Percentiles rank a stretch among this genome's conserved stretches.
These are phyloP conservation scores for Arabidopsis hybrid DNA, from an alignment of 441 rosid genomes.

Conservation along the genomic window DNA sequence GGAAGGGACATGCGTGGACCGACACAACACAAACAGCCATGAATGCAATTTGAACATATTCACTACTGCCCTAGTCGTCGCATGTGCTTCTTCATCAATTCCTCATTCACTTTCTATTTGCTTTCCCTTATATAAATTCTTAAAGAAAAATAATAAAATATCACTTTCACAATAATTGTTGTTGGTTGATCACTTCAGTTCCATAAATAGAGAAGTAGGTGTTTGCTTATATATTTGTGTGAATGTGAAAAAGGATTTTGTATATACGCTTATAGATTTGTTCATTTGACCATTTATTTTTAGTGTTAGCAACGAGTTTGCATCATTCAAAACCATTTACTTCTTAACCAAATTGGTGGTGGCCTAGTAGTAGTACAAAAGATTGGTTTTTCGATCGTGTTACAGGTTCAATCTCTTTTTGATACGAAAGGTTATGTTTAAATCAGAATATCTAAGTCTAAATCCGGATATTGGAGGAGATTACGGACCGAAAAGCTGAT, in stretches of 20 bases:
- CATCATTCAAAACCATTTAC: no score
- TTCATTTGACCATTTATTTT: neutral
- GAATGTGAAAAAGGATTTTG: constrained; percentile 1
- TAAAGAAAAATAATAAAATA: neutral
- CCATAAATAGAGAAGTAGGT: constrained; percentile 32
- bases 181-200: constrained; percentile 37
- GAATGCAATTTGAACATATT: constrained; percentile 42
- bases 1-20: constrained; percentile 46
- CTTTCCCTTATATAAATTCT: constrained; percentile 31
- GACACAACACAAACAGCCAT: constrained; percentile 47
- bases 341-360: no score
- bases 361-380: no score
- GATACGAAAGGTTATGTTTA: no score
- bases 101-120: constrained; percentile 17
- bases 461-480: no score
- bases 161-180: constrained; percentile 36
- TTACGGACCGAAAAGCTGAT: no score
- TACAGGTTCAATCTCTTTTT: no score
- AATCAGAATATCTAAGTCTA: no score
- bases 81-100: constrained; percentile 48
- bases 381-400: no score
- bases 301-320: neutral
- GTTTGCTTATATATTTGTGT: neutral
- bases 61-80: constrained; percentile 36
- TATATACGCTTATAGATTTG: neutral